Base-by-base conservation (phyloP, 2,329 filamentous ascomycete species). In the Cladosporium sp. region DNA sequence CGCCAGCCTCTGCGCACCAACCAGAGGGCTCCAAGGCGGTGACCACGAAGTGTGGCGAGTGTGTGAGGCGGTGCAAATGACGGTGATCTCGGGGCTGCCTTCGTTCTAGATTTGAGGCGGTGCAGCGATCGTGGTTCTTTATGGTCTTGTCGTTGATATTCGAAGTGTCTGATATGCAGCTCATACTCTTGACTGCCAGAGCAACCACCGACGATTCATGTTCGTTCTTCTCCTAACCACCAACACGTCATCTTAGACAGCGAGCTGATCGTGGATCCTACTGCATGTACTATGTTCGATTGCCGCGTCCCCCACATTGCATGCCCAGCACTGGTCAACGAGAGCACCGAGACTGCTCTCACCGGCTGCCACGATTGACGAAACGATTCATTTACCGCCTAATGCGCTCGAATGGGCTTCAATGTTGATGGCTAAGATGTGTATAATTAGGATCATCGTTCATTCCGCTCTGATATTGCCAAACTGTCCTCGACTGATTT, bases 1-100 rank as follows among this genome's bases (percentile, higher is more conserved):
- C 30, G 54, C 54, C 54, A 39, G n/a, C 54, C 30, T 58, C 34
- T 58, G 56, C 56, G 56, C 56, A 58, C 56, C 56, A 58, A 58
- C 56, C 56, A 58, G 34, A 58, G 23, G 34, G 34, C 21, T 21
- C 16, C 13, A 58, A 43, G 56, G 36, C 56, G 56, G 56, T 58
- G 56, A 58, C 56, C 23, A 16, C 8, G 5, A 32, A 11, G 54
- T 58, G 56, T 58, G 56, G 56, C 56, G 56, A 58, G 56, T 58
- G 56, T 16, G 23, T 46, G 56, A 58, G 56, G 56, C 56, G 56
- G 56, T 58, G 56, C 56, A 58, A 6, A 28, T 39, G 28, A 1
- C 39, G n/a, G 39, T 18, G 28, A 23, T 54, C 28, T n/a, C 14
- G 26, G 14, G 28, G 25, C 49, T 53, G 49, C 25, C 1, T 30